Conservation (phyloP, 768 basidiomycete genomes). For the Tephrocybe sp. region DNA sequence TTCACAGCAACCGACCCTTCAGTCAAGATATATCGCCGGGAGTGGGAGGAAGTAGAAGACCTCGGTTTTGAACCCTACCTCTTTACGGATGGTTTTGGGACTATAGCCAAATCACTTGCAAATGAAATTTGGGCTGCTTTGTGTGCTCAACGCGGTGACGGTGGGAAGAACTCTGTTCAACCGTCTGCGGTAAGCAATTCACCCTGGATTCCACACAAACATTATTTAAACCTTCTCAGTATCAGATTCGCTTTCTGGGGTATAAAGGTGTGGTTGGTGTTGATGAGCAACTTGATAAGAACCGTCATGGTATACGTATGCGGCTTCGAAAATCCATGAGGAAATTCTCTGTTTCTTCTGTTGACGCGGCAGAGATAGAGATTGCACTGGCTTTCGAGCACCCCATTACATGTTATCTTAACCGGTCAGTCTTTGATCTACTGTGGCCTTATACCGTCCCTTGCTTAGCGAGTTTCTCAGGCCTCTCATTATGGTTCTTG, state of each 20-base stretch:
- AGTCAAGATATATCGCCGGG: constrained; percentile 45
- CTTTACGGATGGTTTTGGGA: constrained; percentile 81
- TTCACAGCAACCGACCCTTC: constrained; percentile 82
- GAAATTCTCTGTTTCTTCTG: constrained; percentile 61
- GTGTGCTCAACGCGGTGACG: constrained; percentile 39
- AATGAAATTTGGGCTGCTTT: constrained; percentile 57
- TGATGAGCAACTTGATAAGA: constrained; percentile 49
- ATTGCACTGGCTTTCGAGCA: constrained; percentile 62
- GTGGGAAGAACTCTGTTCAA: constrained; percentile 30
- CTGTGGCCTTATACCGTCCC: not conserved
- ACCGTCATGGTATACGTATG: constrained; percentile 56
- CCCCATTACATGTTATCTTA: constrained; percentile 66
- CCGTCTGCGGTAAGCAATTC: constrained; percentile 60
- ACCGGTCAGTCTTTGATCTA: constrained; percentile 45
- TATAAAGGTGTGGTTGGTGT: constrained; percentile 80
- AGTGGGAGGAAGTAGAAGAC: constrained; percentile 68
- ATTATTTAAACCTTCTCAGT: constrained; percentile 31
- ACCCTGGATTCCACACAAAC: not conserved
- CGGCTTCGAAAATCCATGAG: constrained; percentile 69
- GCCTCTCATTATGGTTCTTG: constrained; percentile 73
- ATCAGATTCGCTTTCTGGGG: constrained; percentile 81
- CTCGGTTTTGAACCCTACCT: constrained; percentile 40
- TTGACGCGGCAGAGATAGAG: constrained; percentile 59
- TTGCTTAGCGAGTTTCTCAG: constrained; percentile 30
- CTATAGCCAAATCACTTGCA: constrained; percentile 61